Evolutionary conservation across 345 rosid species (phyloP), one percentile per base, ranked within the genome.

Genomic region (Trapa incisa): DNA sequence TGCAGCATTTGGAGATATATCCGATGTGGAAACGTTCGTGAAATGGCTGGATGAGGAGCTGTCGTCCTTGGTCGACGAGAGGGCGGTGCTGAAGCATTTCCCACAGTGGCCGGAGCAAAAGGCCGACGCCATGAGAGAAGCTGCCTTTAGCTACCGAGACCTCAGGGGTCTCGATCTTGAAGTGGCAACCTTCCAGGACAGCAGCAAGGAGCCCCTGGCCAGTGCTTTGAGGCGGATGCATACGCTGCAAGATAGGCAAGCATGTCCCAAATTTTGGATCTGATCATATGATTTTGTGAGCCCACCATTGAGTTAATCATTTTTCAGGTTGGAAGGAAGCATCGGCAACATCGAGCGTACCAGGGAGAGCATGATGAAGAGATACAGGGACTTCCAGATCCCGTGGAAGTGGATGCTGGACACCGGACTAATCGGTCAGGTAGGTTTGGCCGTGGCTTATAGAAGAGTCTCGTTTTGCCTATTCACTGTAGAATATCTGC

Each of bases 351-450:
- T 71, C 17, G 97, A 94, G 77, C 84, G 80, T 72, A 76, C 66
- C 7, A 81, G 92, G 66, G 99, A 94, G 47, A 78, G 76, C 67
- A 75, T 74, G 11, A 67, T 84, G 41, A 89, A 87, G 80, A 87
- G 82, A 76, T 94, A 86, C 86, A 86, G 77, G 68, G 97, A 87
- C 57, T 73, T 85, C 64, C 91, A 89, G 74, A 91, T 94, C 76
- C 99, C 97, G 0, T 94, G 97, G 87, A 89, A 86, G 65, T 94
- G 99, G 97, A 83, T 94, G 92, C 79, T 85, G 37, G 84, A 88
- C 50, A 68, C 89, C 2, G 97, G 95, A 41, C 65, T 91, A 69
- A 75, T 87, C 43, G 92, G 99, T 70, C 97, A 87, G 94, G 98
- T 90, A 76, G 78, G 82, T 79, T 22, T 7, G 22, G 15, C 13